Percentiles rank a stretch among this genome's conserved stretches.
phyloP scores from a whole-genome alignment of 2,329 filamentous ascomycete species.

The Exserohilum rostratum region DNA sequence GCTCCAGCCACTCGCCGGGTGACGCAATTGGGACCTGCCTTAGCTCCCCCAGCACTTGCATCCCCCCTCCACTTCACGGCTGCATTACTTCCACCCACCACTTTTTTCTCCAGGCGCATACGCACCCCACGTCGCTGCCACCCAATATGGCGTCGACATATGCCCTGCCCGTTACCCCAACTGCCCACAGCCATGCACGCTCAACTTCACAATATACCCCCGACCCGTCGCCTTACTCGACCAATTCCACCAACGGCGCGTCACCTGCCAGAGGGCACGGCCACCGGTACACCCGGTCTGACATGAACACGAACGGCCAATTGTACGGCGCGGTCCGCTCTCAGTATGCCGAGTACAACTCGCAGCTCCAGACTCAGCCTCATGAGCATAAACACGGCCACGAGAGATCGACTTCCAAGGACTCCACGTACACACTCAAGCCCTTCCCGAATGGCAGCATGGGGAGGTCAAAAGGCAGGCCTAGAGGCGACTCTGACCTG shows the following conservation, averaged over 20 bases:
- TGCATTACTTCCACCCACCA: constrained; percentile 17
- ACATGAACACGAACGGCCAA: constrained; percentile 46
- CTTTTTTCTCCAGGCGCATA: constrained; percentile 8
- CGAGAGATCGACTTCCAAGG: constrained; percentile 32
- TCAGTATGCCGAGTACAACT: constrained; percentile 34
- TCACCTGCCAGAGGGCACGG: constrained; percentile 32
- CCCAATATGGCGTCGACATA: constrained; percentile 55
- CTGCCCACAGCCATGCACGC: constrained; percentile 45
- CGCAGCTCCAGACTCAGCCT: constrained; percentile 16
- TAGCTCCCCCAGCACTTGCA: not conserved
- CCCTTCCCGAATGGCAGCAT: constrained; percentile 29
- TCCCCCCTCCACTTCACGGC: constrained; percentile 11
- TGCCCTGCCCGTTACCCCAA: constrained; percentile 48
- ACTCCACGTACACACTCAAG: constrained; percentile 39
- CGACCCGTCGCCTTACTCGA: constrained; percentile 32
- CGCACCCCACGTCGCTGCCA: constrained; percentile 23
- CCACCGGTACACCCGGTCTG: constrained; percentile 41
- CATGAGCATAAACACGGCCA: constrained; percentile 32
- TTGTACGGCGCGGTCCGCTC: constrained; percentile 38
- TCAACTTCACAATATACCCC: constrained; percentile 47
- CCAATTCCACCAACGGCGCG: constrained; percentile 21
- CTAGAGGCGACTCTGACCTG: constrained; percentile 55
- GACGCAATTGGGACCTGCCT: constrained; percentile 3
- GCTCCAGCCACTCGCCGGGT: not conserved
- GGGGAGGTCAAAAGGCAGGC: constrained; percentile 41